Evolutionary conservation across 2,329 filamentous ascomycete genomes (phyloP).

Genomic region (Purpureocillium lavendulum): DNA sequence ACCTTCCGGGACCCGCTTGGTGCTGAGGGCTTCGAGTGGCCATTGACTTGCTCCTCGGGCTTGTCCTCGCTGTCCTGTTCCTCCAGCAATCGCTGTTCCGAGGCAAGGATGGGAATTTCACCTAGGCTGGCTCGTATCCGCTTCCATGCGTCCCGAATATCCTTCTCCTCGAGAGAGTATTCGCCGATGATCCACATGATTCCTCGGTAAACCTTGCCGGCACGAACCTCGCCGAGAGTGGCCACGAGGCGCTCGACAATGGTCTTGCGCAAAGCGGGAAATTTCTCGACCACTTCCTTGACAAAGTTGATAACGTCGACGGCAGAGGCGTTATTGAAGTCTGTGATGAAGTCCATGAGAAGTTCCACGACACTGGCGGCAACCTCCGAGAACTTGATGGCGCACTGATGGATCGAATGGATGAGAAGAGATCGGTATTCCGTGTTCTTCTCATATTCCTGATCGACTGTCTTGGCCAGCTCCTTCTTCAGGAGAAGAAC

Average conservation of each 20-base stretch:
- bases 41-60: constrained; percentile 62
- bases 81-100: constrained; percentile 85
- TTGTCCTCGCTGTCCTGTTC: constrained; percentile 68
- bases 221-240: constrained; percentile 85
- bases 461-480: constrained; percentile 91
- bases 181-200: constrained; percentile 97
- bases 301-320: constrained; percentile 98
- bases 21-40: constrained; percentile 64
- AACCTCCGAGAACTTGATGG: constrained; percentile 98
- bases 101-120: constrained; percentile 93
- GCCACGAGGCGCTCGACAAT: constrained; percentile 86
- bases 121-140: constrained; percentile 87
- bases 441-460: constrained; percentile 97
- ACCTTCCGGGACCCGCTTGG: constrained; percentile 85
- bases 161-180: constrained; percentile 87
- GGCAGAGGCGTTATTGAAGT: constrained; percentile 94
- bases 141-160: constrained; percentile 96
- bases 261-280: constrained; percentile 77
- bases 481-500: constrained; percentile 96
- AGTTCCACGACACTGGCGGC: constrained; percentile 93
- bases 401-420: constrained; percentile 94
- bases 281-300: constrained; percentile 98
- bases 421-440: constrained; percentile 94
- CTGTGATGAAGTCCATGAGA: constrained; percentile 97
- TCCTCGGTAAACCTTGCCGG: constrained; percentile 94